Evolutionary conservation across 108 stramenopile species (phyloP).

Genomic region (Skeletonema marinoi): DNA sequence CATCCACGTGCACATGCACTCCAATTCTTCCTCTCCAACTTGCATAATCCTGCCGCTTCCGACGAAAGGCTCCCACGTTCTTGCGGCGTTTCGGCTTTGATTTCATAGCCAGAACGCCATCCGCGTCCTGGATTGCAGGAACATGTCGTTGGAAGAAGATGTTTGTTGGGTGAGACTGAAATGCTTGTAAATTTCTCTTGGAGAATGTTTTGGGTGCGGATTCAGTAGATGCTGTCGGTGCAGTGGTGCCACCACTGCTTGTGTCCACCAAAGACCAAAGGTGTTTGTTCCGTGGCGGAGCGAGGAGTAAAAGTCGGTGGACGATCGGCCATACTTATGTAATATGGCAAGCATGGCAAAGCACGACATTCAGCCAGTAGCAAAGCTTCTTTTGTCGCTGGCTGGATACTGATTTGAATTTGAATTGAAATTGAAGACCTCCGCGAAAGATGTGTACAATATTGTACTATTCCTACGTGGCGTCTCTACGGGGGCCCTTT

Average conservation of each 20-base stretch:
- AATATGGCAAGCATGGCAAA: too few relatives aligned
- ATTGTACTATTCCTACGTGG: too few relatives aligned
- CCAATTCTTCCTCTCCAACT: constrained; percentile 53
- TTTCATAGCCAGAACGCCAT: not conserved
- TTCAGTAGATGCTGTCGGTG: not conserved
- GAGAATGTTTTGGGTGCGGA: too few relatives aligned
- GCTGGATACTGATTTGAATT: too few relatives aligned
- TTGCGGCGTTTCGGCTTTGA: constrained; percentile 19
- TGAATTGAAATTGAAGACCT: too few relatives aligned
- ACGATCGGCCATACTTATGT: not conserved
- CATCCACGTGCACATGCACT: constrained; percentile 48
- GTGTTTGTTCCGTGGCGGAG: not conserved
- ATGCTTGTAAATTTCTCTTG: too few relatives aligned
- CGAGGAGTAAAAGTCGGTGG: not conserved
- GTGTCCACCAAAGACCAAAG: not conserved
- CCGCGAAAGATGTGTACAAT: too few relatives aligned
- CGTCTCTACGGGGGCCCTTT: too few relatives aligned
- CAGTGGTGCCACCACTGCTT: not conserved
- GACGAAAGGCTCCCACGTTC: constrained; percentile 50
- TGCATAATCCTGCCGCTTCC: constrained; percentile 41
- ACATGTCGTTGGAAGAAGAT: not conserved
- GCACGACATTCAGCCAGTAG: too few relatives aligned
- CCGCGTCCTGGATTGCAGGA: not conserved
- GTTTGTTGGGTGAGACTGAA: not conserved
- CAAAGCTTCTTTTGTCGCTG: too few relatives aligned